A percentile compares a stretch with the other conserved stretches of the same genome.
Evolutionary conservation across 2,329 filamentous ascomycete genomes (phyloP).

Genomic region (Colletotrichum tropicale): DNA sequence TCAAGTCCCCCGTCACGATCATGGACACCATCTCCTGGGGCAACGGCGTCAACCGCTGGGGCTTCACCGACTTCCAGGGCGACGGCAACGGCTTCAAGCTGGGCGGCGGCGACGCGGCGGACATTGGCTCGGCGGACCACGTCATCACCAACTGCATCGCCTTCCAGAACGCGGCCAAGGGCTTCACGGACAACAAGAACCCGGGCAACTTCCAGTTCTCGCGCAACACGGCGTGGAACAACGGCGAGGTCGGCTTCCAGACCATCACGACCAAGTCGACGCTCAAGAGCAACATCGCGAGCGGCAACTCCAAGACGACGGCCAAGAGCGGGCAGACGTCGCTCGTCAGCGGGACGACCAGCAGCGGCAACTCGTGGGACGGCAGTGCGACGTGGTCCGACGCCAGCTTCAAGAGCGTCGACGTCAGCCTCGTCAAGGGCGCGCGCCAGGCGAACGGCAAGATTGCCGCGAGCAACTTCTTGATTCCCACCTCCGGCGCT

Average conservation of each 20-base stretch:
- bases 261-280: slow-evolving; percentile 36
- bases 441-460: slow-evolving; percentile 40
- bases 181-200: slow-evolving; percentile 51
- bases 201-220: slow-evolving; percentile 41
- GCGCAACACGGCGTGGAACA: slow-evolving; percentile 51
- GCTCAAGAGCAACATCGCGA: slow-evolving; percentile 43
- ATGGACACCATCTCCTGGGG: slow-evolving; percentile 50
- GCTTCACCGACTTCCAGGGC: slow-evolving; percentile 44
- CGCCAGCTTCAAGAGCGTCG: slow-evolving; percentile 37
- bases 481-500: slow-evolving; percentile 40
- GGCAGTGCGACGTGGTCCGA: slow-evolving; percentile 31
- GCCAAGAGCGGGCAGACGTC: slow-evolving; percentile 26
- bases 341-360: slow-evolving; percentile 22
- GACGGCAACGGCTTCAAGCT: slow-evolving; percentile 56
- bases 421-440: slow-evolving; percentile 37
- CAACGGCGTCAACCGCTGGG: slow-evolving; percentile 50
- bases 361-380: slow-evolving; percentile 48
- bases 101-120: slow-evolving; percentile 38
- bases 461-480: slow-evolving; percentile 44
- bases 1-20: slow-evolving; percentile 45
- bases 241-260: slow-evolving; percentile 44
- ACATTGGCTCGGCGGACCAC: slow-evolving; percentile 43
- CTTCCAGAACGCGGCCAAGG: slow-evolving; percentile 46
- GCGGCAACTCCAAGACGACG: slow-evolving; percentile 28
- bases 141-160: slow-evolving; percentile 48